Percentiles rank a stretch among this genome's conserved stretches.
Conservation (phyloP, 2,329 filamentous ascomycete genomes). For the Colletotrichum destructivum region DNA sequence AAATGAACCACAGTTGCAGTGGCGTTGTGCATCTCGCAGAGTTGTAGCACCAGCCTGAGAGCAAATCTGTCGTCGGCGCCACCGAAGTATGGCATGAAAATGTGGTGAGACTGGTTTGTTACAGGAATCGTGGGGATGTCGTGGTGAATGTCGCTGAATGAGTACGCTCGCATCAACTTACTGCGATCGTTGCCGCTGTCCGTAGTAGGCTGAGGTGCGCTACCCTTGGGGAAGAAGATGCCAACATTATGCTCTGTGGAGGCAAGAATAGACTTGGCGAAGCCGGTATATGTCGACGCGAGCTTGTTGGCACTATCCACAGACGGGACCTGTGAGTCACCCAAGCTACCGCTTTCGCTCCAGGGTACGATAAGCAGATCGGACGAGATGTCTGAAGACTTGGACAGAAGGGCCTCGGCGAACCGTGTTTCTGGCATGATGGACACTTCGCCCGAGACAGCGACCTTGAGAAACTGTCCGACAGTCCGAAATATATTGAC, state of each 20-base stretch:
- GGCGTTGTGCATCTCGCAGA: constrained; percentile 84
- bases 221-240: constrained; percentile 83
- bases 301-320: constrained; percentile 51
- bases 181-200: constrained; percentile 51
- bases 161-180: constrained; percentile 67
- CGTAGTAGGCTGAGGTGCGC: constrained; percentile 59
- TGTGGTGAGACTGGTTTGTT: constrained; percentile 80
- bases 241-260: constrained; percentile 78
- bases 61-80: constrained; percentile 86
- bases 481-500: constrained; percentile 94
- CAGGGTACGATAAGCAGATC: constrained; percentile 90
- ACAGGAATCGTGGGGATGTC: constrained; percentile 69
- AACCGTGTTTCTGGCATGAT: constrained; percentile 85
- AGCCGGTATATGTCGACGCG: constrained; percentile 74
- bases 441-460: constrained; percentile 85
- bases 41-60: constrained; percentile 84
- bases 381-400: constrained; percentile 78
- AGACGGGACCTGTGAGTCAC: constrained; percentile 46
- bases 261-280: constrained; percentile 78
- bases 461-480: constrained; percentile 85
- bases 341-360: constrained; percentile 84
- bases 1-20: constrained; percentile 80
- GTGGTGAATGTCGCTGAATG: constrained; percentile 69
- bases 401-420: constrained; percentile 80
- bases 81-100: constrained; percentile 91